Evolutionary conservation across 2,329 filamentous ascomycete species (phyloP), one percentile per base, ranked within the genome.

Genomic region (Sporothrix dimorphospora): DNA sequence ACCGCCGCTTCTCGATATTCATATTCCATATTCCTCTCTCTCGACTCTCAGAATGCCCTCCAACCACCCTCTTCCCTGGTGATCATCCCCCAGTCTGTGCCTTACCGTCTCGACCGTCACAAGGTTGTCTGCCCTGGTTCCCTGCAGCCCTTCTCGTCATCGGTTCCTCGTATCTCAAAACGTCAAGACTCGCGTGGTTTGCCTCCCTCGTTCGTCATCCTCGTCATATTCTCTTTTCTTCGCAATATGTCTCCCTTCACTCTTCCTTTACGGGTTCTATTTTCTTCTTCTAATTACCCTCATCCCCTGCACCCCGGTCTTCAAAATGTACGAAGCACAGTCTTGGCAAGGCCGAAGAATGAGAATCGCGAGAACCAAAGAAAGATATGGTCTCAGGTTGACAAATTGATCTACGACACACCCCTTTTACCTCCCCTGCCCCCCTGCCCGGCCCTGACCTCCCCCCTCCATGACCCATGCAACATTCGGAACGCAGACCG

Each of bases 401-500:
- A 53, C 57, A 53, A 27, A 66, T n/a, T 34, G 59, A 71, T 71
- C 59, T 59, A 71, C 70, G 14, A 57, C 57, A 67, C 19, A 21
- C 19, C 2, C 3, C 16, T 34, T 16, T 19, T n/a, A 12, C 55
- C 49, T 53, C 24, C 21, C 24, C 21, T 19, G n/a, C n/a, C n/a
- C 8, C 27, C 42, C 55, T 40, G 40, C 6, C 42, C 55, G 24
- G 40, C 6, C 47, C 5, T 45, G 2, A 24, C 21, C 14, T 16
- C 27, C 19, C 24, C 27, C 55, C 42, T 27, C 66, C 34, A 12
- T 45, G 21, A 24, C 53, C 53, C 38, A 40, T 38, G 67, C 67
- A 70, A 42, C 55, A 38, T 57, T 70, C 68, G 68, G 68, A 34
- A 70, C 16, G 27, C 40, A 57, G 24, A 61, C 68, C 68, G 68